Evolutionary conservation across 305 asterid species (phyloP).

Genomic region (Euphrasia arctica): DNA sequence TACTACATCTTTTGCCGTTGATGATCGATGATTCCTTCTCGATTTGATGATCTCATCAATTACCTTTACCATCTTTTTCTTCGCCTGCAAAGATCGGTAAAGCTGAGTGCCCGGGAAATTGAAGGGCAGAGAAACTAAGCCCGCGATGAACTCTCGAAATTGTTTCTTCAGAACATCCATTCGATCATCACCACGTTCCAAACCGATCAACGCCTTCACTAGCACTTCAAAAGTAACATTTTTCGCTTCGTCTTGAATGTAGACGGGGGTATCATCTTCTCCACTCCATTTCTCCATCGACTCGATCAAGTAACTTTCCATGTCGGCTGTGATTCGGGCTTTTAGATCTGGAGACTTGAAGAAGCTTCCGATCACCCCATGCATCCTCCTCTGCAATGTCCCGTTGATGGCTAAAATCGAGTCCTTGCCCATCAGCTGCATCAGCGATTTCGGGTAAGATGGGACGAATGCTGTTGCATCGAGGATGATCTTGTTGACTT

Average conservation of each 20-base stretch:
- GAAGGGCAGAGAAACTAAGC: conserved; percentile 80
- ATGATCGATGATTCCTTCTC: conserved; percentile 6
- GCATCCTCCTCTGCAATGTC: conserved; percentile 67
- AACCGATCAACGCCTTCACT: conserved; percentile 71
- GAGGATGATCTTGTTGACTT: conserved; percentile 63
- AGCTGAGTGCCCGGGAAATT: conserved; percentile 84
- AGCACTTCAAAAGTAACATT: conserved; percentile 73
- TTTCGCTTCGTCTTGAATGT: conserved; percentile 78
- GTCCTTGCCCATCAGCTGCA: conserved; percentile 77
- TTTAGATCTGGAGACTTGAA: conserved; percentile 61
- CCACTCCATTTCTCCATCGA: conserved; percentile 35
- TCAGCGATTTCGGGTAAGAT: conserved; percentile 80
- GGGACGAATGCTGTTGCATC: conserved; percentile 77
- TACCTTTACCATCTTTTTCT: conserved; percentile 68
- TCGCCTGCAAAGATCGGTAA: conserved; percentile 69
- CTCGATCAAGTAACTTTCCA: conserved; percentile 54
- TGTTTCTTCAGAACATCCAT: conserved; percentile 64
- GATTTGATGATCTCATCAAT: conserved; percentile 55
- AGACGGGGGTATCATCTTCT: conserved; percentile 40
- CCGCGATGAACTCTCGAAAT: conserved; percentile 91
- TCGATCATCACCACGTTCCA: conserved; percentile 55
- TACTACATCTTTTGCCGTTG: conserved; percentile 56
- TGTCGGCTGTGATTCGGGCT: conserved; percentile 60
- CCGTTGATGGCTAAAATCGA: conserved; percentile 78
- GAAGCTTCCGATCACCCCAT: conserved; percentile 79